Evolutionary conservation across 495 filamentous ascomycete species (phyloP), one percentile per base, ranked within the genome.

Genomic region (Xylaria sp.): DNA sequence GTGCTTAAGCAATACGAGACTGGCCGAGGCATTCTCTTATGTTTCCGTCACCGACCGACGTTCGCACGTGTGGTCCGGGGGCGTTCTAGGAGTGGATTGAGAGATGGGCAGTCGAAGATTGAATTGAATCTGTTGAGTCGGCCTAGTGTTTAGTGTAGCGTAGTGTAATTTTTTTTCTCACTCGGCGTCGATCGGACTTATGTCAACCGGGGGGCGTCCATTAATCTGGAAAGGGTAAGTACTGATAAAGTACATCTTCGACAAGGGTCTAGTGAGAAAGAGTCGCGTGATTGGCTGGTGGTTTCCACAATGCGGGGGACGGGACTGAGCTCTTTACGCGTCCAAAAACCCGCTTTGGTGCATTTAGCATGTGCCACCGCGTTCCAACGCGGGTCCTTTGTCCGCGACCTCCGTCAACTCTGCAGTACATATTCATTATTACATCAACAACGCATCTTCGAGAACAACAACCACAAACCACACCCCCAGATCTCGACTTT

Each of bases 301-400:
- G 0, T 26, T 35, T 29, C 24, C 24, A 50, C 9, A 17, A 61
- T 40, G 68, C 31, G 61, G 59, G 69, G 61, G 14, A 19, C 53
- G 69, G 61, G 14, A 19, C 53, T 43, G 24, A 41, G 58, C 69
- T 67, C 62, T 71, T 61, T 37, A 71, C 69, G 69, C 69, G 69
- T 71, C n/a, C 19, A 1, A 12, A 4, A 59, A 21, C 69, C 69
- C 61, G 31, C 53, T 67, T 71, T 71, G 5, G 12, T 37, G 69
- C 62, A 71, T 52, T 19, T 26, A 43, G 24, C 44, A 70, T 40
- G 58, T 50, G 67, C 67, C 0, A 70, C 29, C 68, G 68, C 68
- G 68, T 70, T 61, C 52, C 62, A 55, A 61, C 62, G 71, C 65
- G 57, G 12, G 57, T 59, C 55, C 26, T 48, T 40, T 35, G 43